These are phyloP conservation scores for Lindgomyces ingoldianus DNA, from an alignment of 495 filamentous ascomycete genomes.

Conservation along the genomic window DNA sequence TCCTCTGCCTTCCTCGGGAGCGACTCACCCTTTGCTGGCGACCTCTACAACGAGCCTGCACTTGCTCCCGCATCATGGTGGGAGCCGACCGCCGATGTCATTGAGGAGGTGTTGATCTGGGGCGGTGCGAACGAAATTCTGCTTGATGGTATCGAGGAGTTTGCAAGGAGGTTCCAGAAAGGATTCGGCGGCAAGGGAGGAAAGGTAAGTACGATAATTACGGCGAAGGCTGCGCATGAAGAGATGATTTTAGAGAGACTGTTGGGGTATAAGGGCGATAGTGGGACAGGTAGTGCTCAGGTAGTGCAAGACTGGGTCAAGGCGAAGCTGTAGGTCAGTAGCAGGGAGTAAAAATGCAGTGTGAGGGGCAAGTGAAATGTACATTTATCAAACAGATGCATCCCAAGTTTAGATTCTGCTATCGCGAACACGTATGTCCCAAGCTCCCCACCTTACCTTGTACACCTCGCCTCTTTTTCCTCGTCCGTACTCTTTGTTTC, in stretches of 20 bases:
- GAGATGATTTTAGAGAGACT: conserved; percentile 45
- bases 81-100: conserved; percentile 47
- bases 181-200: conserved; percentile 35
- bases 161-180: conserved; percentile 50
- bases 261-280: conserved; percentile 44
- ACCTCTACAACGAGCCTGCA: conserved; percentile 59
- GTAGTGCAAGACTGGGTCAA: conserved; percentile 39
- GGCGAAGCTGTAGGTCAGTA: conserved; percentile 29
- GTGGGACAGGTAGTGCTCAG: conserved; percentile 30
- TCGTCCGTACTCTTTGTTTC: too few relatives aligned
- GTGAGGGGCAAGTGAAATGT: not conserved
- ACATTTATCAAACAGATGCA: too few relatives aligned
- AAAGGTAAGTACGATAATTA: conserved; percentile 24
- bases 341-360: not conserved
- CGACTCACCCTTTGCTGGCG: conserved; percentile 38
- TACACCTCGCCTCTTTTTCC: too few relatives aligned
- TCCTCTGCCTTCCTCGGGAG: conserved; percentile 49
- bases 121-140: conserved; percentile 61
- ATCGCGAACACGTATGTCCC: too few relatives aligned
- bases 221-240: conserved; percentile 43
- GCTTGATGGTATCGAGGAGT: conserved; percentile 55
- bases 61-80: conserved; percentile 58
- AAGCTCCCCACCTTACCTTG: too few relatives aligned
- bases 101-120: conserved; percentile 53
- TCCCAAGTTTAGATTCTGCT: too few relatives aligned